Conservation (phyloP, 768 basidiomycete species). For the Agaricus sinodeliciosus region DNA sequence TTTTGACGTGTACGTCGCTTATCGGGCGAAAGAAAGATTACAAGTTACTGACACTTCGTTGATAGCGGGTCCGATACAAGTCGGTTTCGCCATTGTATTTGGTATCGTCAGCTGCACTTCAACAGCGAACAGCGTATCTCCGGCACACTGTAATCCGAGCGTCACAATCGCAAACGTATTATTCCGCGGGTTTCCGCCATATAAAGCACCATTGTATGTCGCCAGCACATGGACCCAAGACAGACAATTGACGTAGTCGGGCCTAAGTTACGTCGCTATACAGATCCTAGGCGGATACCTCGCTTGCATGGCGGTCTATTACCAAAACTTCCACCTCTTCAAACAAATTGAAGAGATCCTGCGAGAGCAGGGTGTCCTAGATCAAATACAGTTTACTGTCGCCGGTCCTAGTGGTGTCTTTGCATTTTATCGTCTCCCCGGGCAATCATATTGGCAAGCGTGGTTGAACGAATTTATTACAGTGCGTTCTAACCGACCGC, state of each 20-base stretch:
- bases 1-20: not conserved
- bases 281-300: slow-evolving; percentile 5
- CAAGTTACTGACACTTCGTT: not conserved
- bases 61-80: slow-evolving; percentile 11
- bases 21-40: not conserved
- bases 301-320: slow-evolving; percentile 3
- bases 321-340: not conserved
- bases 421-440: slow-evolving; percentile 4
- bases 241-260: not conserved
- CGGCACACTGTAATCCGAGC: slow-evolving; percentile 2
- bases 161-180: not conserved
- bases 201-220: slow-evolving; percentile 6
- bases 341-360: not conserved
- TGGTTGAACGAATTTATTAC: slow-evolving; percentile 7
- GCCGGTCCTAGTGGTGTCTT: slow-evolving; percentile 4
- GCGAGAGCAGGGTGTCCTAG: slow-evolving; percentile 1
- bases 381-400: not conserved
- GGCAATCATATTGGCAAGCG: slow-evolving; percentile 3
- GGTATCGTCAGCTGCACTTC: slow-evolving; percentile 17
- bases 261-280: not conserved
- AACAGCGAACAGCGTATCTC: not conserved
- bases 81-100: slow-evolving; percentile 16
- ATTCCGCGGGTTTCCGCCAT: not conserved
- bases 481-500: not conserved
- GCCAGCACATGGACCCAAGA: not conserved